These are phyloP conservation scores for Orbilia brochopaga DNA, from an alignment of 2,329 filamentous ascomycete species.

Conservation along the genomic window DNA sequence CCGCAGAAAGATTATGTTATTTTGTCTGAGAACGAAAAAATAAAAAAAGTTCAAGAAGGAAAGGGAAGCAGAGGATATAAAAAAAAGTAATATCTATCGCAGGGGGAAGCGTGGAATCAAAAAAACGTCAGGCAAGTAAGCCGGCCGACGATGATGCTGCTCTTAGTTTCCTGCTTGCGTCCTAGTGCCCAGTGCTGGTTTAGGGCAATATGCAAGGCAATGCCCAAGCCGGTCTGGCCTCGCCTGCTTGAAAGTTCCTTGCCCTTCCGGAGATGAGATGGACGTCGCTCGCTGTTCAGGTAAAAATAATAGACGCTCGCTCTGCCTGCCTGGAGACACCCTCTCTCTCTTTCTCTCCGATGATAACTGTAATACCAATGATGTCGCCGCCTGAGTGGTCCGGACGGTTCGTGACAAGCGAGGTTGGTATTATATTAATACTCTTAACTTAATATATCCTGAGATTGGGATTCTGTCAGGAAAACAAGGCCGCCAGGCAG, in stretches of 20 bases:
- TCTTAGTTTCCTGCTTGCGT: slow-evolving; percentile 50
- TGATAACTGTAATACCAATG: too few relatives aligned
- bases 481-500: slow-evolving; percentile 34
- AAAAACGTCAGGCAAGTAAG: slow-evolving; percentile 9
- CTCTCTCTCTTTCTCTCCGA: neutral
- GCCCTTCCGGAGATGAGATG: slow-evolving; percentile 51
- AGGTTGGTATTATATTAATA: neutral
- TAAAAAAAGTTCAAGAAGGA: slow-evolving; percentile 10
- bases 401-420: slow-evolving; percentile 11
- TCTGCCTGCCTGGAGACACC: neutral
- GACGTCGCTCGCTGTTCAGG: slow-evolving; percentile 23
- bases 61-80: neutral
- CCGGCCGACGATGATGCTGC: slow-evolving; percentile 36
- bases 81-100: too few relatives aligned
- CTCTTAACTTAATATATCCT: slow-evolving; percentile 25
- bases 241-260: slow-evolving; percentile 46
- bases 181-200: slow-evolving; percentile 34
- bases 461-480: slow-evolving; percentile 13
- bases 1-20: neutral
- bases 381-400: slow-evolving; percentile 12
- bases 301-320: neutral
- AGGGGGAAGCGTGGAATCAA: neutral
- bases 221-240: slow-evolving; percentile 33
- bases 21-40: neutral
- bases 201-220: slow-evolving; percentile 31